Percentiles rank a stretch among this genome's conserved stretches.
Conservation (phyloP, 352 stramenopile species). For the Globisporangium heterothallicum region DNA sequence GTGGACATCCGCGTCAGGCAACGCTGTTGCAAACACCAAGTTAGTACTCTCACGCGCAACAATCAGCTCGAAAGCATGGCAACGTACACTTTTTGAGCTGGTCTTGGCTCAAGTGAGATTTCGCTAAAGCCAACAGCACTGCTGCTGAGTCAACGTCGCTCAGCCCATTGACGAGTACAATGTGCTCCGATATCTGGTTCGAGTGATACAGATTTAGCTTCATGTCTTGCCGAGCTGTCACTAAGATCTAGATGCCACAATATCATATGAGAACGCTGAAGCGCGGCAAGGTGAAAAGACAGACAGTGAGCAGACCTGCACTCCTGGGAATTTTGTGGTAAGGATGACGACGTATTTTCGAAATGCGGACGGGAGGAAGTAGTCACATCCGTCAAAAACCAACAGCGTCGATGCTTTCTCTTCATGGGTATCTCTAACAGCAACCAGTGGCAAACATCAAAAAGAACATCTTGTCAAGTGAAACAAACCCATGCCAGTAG, state of each 20-base stretch:
- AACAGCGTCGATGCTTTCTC: constrained; percentile 28
- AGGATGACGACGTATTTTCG: constrained; percentile 40
- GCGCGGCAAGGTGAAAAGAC: not conserved
- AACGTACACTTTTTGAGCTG: constrained; percentile 39
- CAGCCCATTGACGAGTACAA: constrained; percentile 31
- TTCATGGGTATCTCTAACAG: constrained; percentile 13
- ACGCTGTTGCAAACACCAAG: constrained; percentile 9
- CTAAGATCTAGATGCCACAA: constrained; percentile 20
- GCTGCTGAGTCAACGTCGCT: constrained; percentile 33
- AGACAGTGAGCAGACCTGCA: constrained; percentile 31
- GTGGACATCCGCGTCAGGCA: constrained; percentile 14
- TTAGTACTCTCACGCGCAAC: too few relatives aligned
- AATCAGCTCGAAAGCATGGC: too few relatives aligned
- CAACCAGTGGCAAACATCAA: not conserved
- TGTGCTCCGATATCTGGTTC: constrained; percentile 15
- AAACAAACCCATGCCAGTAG: too few relatives aligned
- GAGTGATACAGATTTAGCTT: constrained; percentile 14
- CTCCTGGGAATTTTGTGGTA: constrained; percentile 23
- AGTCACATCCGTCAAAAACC: constrained; percentile 62
- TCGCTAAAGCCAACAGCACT: constrained; percentile 43
- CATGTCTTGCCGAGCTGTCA: constrained; percentile 29
- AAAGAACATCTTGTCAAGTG: not conserved
- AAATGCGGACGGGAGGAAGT: constrained; percentile 27
- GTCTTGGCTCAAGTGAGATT: constrained; percentile 25
- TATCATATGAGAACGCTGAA: not conserved